Base-by-base conservation (phyloP, 257 asterid genomes). In the Solanum virginianum region DNA sequence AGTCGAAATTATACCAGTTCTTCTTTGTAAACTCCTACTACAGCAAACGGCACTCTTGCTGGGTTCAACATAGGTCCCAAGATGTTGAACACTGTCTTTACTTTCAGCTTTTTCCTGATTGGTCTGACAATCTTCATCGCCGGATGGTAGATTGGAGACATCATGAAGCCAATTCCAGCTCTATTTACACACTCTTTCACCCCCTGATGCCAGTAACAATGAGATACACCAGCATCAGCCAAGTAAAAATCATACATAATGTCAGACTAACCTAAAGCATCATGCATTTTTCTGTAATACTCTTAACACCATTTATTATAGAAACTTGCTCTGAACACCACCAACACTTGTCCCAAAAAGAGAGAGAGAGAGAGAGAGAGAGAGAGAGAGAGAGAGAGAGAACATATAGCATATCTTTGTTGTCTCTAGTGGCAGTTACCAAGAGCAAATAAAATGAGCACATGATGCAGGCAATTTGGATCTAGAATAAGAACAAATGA, bases 61-160 rank as follows among this genome's bases (percentile, higher is more conserved):
- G 98, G 98, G 88, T 93, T 95, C 70, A 95, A 68, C 98, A 95
- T 88, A 1, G 98, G 98, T 36, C 98, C 98, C 41, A 94, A 88
- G 84, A 91, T 93, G 85, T 95, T 95, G 83, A 95, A 95, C 29
- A 94, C 92, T 0, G 98, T 95, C 90, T 94, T 94, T 26, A 95
- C 91, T 86, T 90, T 88, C 57, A 95, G 94, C 91, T 92, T 56
- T 89, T 88, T 92, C 85, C 98, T 92, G 49, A 95, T 93, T 9
- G 98, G 96, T 85, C 92, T 91, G 84, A 95, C 95, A 14, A 89
- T 89, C 90, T 91, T 92, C 97, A 94, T 95, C 8, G 96, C 97
- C 1, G 98, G 98, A 88, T 95, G 98, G 85, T 94, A 94, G 85
- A 88, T 87, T 41, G 98, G 96, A 45, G 98, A 89, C 98, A 95